Percentiles rank a stretch among this genome's conserved stretches.
These are phyloP conservation scores for Wickerhamiella shivajii DNA, from an alignment of 805 yeast genomes.

Conservation along the genomic window DNA sequence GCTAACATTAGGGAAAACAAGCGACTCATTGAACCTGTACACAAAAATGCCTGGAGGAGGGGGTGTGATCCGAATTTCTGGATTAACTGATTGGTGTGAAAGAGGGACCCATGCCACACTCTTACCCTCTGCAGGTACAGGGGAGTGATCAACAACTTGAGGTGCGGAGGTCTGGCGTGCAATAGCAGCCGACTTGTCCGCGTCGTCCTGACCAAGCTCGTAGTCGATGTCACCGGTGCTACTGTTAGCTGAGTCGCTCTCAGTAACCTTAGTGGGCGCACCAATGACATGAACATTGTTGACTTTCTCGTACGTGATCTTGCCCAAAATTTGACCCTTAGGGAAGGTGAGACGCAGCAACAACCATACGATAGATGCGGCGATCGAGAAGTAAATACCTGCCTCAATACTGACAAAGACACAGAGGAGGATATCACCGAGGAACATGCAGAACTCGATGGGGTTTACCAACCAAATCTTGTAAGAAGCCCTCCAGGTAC, in stretches of 20 bases:
- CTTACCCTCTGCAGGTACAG: constrained; percentile 2
- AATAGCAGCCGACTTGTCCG: neutral
- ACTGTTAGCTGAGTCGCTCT: neutral
- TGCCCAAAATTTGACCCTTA: constrained; percentile 68
- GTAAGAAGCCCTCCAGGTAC: constrained; percentile 35
- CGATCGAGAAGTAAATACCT: constrained; percentile 83
- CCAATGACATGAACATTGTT: constrained; percentile 37
- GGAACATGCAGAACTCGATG: constrained; percentile 54
- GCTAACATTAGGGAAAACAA: constrained; percentile 70
- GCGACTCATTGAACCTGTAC: constrained; percentile 67
- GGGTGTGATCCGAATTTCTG: constrained; percentile 41
- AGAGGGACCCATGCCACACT: constrained; percentile 25
- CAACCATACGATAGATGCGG: constrained; percentile 64
- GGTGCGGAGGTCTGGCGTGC: constrained; percentile 3
- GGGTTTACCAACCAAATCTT: constrained; percentile 61
- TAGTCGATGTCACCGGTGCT: constrained; percentile 5
- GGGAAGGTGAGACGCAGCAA: constrained; percentile 69
- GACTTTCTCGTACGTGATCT: constrained; percentile 58
- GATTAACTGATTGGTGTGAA: constrained; percentile 35
- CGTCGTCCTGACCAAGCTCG: constrained; percentile 4
- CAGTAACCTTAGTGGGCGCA: constrained; percentile 1
- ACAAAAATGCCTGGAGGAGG: constrained; percentile 90
- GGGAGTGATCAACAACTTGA: constrained; percentile 8
- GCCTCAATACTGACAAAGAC: constrained; percentile 69
- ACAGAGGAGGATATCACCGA: constrained; percentile 58